Evolutionary conservation across 2,329 filamentous ascomycete genomes (phyloP).

Genomic region (Aspergillus fructus): DNA sequence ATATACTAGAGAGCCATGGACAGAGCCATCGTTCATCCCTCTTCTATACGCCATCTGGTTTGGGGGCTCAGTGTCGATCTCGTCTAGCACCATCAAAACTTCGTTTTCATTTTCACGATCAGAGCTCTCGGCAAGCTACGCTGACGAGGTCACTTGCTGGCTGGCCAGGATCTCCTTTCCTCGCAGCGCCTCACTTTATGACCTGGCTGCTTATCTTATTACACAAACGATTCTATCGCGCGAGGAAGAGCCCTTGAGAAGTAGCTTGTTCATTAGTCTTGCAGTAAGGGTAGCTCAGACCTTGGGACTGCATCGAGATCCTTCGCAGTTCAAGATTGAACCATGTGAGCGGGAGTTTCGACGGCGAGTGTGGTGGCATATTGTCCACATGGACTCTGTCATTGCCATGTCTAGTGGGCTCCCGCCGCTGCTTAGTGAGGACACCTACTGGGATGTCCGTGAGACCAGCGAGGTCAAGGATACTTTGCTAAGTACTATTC

Average conservation of each 20-base stretch:
- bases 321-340: slow-evolving; percentile 47
- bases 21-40: slow-evolving; percentile 44
- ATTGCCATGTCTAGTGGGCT: slow-evolving; percentile 51
- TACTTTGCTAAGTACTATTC: slow-evolving; percentile 39
- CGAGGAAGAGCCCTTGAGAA: slow-evolving; percentile 50
- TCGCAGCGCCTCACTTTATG: slow-evolving; percentile 45
- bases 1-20: slow-evolving; percentile 38
- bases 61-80: slow-evolving; percentile 46
- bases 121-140: slow-evolving; percentile 38
- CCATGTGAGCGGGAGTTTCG: slow-evolving; percentile 46
- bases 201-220: slow-evolving; percentile 48
- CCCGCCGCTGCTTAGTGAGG: slow-evolving; percentile 47
- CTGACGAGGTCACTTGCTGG: slow-evolving; percentile 45
- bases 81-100: slow-evolving; percentile 40
- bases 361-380: slow-evolving; percentile 50
- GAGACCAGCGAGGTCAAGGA: slow-evolving; percentile 50
- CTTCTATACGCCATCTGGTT: slow-evolving; percentile 50
- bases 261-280: slow-evolving; percentile 49
- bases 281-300: slow-evolving; percentile 49
- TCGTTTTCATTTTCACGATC: slow-evolving; percentile 40
- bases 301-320: slow-evolving; percentile 51
- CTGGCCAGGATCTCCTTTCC: slow-evolving; percentile 46
- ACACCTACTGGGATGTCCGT: slow-evolving; percentile 50
- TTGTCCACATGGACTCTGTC: slow-evolving; percentile 50
- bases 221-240: slow-evolving; percentile 47